Base-by-base conservation (phyloP, 352 stramenopile genomes). In the Globisporangium nunn region DNA sequence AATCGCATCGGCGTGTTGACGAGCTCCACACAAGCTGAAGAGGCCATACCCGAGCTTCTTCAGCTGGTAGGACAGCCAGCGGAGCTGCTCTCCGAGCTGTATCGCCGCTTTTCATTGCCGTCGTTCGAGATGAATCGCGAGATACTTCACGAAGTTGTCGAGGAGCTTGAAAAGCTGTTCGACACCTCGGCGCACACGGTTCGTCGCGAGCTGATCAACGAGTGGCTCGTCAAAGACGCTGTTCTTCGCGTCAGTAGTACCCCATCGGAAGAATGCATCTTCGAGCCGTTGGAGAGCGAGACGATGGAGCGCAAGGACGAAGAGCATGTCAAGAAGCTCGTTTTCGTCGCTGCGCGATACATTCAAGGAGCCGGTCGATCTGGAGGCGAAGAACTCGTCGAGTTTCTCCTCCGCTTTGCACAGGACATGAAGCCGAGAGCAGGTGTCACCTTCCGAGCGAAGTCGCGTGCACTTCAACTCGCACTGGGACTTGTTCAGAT, bases 391-490 rank as follows among this genome's bases (percentile, higher is more conserved):
- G 63, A 78, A 49, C 39, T 81, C n/a, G 28, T 81, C 10, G 65
- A 51, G n/a, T 74, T 60, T 37, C 56, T 81, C 3, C 49, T 75
- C 14, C 53, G 60, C 10, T 83, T 83, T 54, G 72, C 73, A 6
- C 72, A 69, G 54, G 75, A 86, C 12, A 50, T 47, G 2, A 65
- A 64, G 10, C 72, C 75, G 23, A 64, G 67, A n/a, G 55, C 74
- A 35, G 71, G 74, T 29, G 73, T 86, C n/a, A 88, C 73, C 7
- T 85, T 71, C 47, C 64, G 78, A 53, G 78, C 77, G 11, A 86
- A 85, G 50, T 49, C 72, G 41, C 63, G 75, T 23, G 75, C 75
- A 5, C 47, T 86, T 3, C 58, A 60, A 43, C 65, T 85, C 15
- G 59, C 78, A 4, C 54, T 81, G 35, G 51, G 53, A 2, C 45